Base-by-base conservation (phyloP, 257 asterid genomes). In the Echites panduratus region DNA sequence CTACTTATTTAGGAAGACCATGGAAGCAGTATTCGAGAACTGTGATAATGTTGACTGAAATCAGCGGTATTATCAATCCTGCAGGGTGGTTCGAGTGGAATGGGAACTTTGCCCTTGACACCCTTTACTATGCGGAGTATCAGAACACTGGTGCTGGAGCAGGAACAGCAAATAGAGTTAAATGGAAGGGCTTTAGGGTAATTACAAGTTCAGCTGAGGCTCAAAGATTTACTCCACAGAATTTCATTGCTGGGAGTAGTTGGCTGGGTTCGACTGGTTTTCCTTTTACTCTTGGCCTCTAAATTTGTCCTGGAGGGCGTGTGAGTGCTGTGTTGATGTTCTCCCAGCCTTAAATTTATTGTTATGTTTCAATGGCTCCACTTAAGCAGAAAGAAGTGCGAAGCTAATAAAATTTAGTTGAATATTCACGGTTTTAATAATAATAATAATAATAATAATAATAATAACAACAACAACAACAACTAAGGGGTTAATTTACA, bases 81-180 rank as follows among this genome's bases (percentile, higher is more conserved):
- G 87, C 81, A 0, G 97, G 96, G 20, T 90, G 97, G 97, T 61
- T 82, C 35, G 91, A 87, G 67, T 90, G 96, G 96, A 85, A 84
- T 20, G 89, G 88, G 0, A 43, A 78, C 65, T 87, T 84, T 45
- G 92, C 90, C 0, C 83, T 87, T 9, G 59, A 80, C 70, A 88
- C 97, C 0, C 59, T 90, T 82, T 89, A 83, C 14, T 90, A 88
- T 40, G 88, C 88, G 0, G 96, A 90, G 82, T 90, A 87, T 16
- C 72, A 74, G 78, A 90, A 90, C 54, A 10, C 73, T 14, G 96
- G 97, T 0, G 82, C 89, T 22, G 89, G 97, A 53, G 82, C 96
- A 0, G 59, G 73, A 0, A 87, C 90, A 0, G 40, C 81, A 8
- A 67, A 81, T 70, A 78, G 96, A 71, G 89, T 89, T 57, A 73